Evolutionary conservation across 2,329 filamentous ascomycete species (phyloP).

Genomic region (Elsinoe fawcettii): DNA sequence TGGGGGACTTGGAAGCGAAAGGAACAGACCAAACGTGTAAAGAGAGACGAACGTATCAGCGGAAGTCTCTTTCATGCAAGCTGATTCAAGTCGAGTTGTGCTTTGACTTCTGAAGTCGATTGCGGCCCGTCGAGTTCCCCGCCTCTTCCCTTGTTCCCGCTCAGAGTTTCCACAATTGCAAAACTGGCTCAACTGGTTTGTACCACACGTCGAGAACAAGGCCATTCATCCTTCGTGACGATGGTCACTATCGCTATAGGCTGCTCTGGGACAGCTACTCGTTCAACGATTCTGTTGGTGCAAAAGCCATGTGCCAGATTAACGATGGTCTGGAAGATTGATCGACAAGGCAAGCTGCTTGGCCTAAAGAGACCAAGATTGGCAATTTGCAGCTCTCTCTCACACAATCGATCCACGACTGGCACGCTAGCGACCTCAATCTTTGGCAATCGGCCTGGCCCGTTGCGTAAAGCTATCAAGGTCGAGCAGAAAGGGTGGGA

Average conservation of each 20-base stretch:
- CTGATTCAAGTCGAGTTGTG: not conserved
- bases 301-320: not conserved
- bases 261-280: not conserved
- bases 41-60: not conserved
- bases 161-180: not conserved
- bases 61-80: not conserved
- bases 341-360: slow-evolving; percentile 2
- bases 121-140: not conserved
- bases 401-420: not conserved
- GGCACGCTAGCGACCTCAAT: slow-evolving; percentile 2
- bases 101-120: no score
- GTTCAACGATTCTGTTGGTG: not conserved
- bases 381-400: not conserved
- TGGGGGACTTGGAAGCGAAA: not conserved
- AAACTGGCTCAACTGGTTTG: not conserved
- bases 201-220: not conserved
- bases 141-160: not conserved
- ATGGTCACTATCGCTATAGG: no score
- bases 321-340: not conserved
- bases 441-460: not conserved
- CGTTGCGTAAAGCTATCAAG: not conserved
- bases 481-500: not conserved
- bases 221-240: not conserved
- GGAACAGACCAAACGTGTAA: not conserved
- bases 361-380: slow-evolving; percentile 2